These are phyloP conservation scores for Leccinum rimulosum DNA, from an alignment of 768 basidiomycete species.

Conservation along the genomic window DNA sequence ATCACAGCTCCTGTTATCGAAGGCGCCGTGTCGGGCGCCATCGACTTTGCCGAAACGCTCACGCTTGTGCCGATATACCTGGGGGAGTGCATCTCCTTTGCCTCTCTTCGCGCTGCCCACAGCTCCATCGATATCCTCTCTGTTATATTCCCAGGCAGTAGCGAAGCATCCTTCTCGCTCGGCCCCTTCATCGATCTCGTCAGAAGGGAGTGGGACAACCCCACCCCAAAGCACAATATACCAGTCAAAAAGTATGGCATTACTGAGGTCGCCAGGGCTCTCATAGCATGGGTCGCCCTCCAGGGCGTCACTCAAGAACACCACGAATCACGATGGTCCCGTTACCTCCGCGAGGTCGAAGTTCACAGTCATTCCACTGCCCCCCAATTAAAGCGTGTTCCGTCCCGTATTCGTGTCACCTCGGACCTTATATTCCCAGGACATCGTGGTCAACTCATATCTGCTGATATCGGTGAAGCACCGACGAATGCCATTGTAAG, in stretches of 20 bases:
- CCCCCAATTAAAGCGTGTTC: slow-evolving; percentile 31
- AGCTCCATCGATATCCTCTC: slow-evolving; percentile 73
- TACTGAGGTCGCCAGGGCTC: slow-evolving; percentile 62
- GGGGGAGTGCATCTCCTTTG: slow-evolving; percentile 73
- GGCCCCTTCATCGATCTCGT: slow-evolving; percentile 78
- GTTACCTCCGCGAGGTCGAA: slow-evolving; percentile 62
- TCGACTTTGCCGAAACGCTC: slow-evolving; percentile 67
- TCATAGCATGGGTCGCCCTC: slow-evolving; percentile 77
- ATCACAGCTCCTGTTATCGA: slow-evolving; percentile 59
- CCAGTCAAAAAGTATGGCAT: slow-evolving; percentile 63
- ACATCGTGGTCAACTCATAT: slow-evolving; percentile 68
- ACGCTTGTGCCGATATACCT: slow-evolving; percentile 74
- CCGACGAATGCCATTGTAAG: slow-evolving; percentile 31
- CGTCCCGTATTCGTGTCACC: slow-evolving; percentile 68
- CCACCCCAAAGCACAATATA: slow-evolving; percentile 47
- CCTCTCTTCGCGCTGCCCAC: slow-evolving; percentile 70
- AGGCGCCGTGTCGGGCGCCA: slow-evolving; percentile 55
- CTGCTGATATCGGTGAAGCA: slow-evolving; percentile 76
- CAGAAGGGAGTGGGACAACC: slow-evolving; percentile 70
- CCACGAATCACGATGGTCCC: slow-evolving; percentile 72
- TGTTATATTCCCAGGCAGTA: slow-evolving; percentile 69
- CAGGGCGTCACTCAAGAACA: slow-evolving; percentile 81
- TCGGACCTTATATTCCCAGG: slow-evolving; percentile 70
- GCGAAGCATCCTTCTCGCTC: slow-evolving; percentile 79
- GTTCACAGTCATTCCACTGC: slow-evolving; percentile 46